phyloP scores from a whole-genome alignment of 1,284 basidiomycete genomes.

The Microbotryum intermedium region DNA sequence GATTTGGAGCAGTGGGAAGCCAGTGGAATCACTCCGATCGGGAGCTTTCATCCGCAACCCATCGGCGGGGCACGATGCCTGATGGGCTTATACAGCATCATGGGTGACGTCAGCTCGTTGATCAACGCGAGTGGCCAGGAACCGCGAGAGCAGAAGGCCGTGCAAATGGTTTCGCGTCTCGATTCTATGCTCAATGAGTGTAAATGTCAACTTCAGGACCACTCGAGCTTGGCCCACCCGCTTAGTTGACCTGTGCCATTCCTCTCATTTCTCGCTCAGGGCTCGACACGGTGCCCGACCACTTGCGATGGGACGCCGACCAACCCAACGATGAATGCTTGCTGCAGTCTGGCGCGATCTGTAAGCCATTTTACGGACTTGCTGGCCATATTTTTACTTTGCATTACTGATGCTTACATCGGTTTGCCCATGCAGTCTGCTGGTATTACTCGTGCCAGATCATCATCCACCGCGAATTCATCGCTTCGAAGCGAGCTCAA shows the following conservation, averaged over 20 bases:
- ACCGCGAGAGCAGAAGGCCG: neutral
- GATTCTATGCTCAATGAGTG: conserved; percentile 7
- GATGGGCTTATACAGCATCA: too few species aligned
- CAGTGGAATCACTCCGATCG: neutral
- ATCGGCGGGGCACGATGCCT: too few species aligned
- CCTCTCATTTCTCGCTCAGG: neutral
- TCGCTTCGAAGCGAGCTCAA: conserved; percentile 18
- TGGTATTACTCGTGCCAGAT: conserved; percentile 10
- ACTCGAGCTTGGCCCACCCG: neutral
- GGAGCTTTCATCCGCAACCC: too few species aligned
- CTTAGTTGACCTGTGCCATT: neutral
- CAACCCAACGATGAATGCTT: neutral
- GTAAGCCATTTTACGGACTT: neutral
- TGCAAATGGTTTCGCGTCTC: neutral
- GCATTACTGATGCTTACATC: too few species aligned
- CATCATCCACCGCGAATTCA: conserved; percentile 27
- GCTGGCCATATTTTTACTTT: too few species aligned
- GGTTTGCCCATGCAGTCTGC: too few species aligned
- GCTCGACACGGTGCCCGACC: conserved; percentile 15
- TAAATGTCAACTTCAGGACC: neutral
- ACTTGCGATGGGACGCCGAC: conserved; percentile 12
- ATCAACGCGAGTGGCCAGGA: too few species aligned
- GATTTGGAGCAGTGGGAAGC: conserved; percentile 20
- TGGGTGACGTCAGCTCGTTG: too few species aligned
- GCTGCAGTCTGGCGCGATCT: neutral